Conservation (phyloP, 495 filamentous ascomycete species). For the Aspergillus ellipticus region DNA sequence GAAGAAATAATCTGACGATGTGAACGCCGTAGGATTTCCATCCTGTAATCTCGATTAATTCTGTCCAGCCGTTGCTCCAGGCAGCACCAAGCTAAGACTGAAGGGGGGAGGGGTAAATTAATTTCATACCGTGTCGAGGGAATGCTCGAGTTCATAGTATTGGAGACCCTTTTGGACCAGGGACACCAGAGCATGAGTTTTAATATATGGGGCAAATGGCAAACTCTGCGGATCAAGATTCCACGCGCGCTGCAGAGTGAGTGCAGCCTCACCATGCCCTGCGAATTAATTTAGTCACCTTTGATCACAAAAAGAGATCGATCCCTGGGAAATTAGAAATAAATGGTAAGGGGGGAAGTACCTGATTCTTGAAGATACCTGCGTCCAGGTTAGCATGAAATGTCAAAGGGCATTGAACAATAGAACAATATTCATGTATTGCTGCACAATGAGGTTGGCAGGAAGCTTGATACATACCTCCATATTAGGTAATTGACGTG, state of each 20-base stretch:
- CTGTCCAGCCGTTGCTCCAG: not conserved
- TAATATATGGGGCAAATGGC: constrained; percentile 72
- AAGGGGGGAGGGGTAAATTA: not conserved
- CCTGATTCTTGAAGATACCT: constrained; percentile 90
- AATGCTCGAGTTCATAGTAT: constrained; percentile 67
- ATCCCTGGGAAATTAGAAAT: constrained; percentile 5
- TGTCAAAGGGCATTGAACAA: not conserved
- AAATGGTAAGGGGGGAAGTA: constrained; percentile 35
- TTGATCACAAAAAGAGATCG: constrained; percentile 10
- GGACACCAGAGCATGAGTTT: constrained; percentile 68
- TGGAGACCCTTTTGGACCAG: constrained; percentile 75
- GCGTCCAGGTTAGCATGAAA: constrained; percentile 27
- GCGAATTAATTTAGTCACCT: constrained; percentile 23
- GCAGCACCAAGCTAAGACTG: not conserved
- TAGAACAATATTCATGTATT: not conserved
- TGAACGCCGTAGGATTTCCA: constrained; percentile 35
- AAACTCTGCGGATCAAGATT: constrained; percentile 68
- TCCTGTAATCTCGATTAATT: constrained; percentile 29
- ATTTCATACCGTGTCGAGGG: constrained; percentile 54
- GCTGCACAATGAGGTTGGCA: not conserved
- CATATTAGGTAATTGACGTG: constrained; percentile 98
- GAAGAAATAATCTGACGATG: constrained; percentile 47
- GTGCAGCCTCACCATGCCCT: constrained; percentile 66
- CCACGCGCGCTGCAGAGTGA: constrained; percentile 81
- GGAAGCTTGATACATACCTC: constrained; percentile 64